These are phyloP conservation scores for Colletotrichum tabaci DNA, from an alignment of 2,329 filamentous ascomycete genomes.

Conservation along the genomic window DNA sequence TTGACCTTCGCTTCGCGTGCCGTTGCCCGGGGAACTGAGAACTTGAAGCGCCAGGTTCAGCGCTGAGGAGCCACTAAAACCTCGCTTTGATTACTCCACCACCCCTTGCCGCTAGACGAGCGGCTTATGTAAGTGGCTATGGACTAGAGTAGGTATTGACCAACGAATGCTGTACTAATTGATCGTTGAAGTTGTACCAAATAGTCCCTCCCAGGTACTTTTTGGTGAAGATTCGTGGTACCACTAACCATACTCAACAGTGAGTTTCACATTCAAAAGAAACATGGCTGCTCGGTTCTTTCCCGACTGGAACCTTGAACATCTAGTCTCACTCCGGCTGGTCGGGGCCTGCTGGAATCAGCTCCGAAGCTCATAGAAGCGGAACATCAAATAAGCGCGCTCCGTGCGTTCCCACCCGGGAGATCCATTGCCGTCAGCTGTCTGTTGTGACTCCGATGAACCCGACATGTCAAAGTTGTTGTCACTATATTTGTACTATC, in stretches of 20 bases:
- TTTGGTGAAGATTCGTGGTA: too few species aligned
- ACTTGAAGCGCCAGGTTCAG: constrained; percentile 6
- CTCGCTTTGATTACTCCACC: constrained; percentile 11
- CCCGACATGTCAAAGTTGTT: neutral
- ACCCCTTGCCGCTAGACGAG: neutral
- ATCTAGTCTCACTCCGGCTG: constrained; percentile 19
- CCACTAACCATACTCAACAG: too few species aligned
- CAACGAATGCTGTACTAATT: constrained; percentile 1
- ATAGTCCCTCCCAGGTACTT: neutral
- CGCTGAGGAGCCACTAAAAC: constrained; percentile 18
- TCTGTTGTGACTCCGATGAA: constrained; percentile 2
- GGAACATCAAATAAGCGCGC: constrained; percentile 41
- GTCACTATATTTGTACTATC: neutral
- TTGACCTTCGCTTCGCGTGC: constrained; percentile 40
- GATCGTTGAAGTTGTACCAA: neutral
- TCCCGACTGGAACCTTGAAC: neutral
- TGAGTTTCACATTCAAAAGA: neutral
- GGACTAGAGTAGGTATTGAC: neutral
- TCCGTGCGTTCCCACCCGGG: constrained; percentile 26
- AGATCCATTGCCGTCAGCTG: constrained; percentile 27
- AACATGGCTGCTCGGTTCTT: neutral
- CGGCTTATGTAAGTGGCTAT: constrained; percentile 22
- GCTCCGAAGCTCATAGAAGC: constrained; percentile 30
- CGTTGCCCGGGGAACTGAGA: constrained; percentile 37
- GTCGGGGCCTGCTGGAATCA: constrained; percentile 24